phyloP scores from a whole-genome alignment of 2,329 filamentous ascomycete genomes.

The Alternaria sp. region DNA sequence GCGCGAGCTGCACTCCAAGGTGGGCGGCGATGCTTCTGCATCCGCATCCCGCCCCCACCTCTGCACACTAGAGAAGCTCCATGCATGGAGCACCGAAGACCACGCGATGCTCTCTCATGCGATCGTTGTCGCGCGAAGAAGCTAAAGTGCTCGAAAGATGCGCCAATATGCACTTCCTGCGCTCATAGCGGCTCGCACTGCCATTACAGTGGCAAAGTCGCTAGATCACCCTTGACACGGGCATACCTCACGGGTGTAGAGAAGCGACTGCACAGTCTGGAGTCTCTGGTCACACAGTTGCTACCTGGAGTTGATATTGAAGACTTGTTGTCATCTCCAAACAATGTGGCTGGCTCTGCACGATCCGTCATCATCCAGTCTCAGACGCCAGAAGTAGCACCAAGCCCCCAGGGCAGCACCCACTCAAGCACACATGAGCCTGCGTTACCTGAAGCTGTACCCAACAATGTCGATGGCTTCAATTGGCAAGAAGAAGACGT shows the following conservation, averaged over 20 bases:
- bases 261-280: slow-evolving; percentile 26
- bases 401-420: slow-evolving; percentile 20
- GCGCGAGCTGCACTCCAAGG: not conserved
- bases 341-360: slow-evolving; percentile 13
- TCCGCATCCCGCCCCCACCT: slow-evolving; percentile 11
- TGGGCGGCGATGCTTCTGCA: slow-evolving; percentile 6
- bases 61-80: slow-evolving; percentile 12
- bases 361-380: slow-evolving; percentile 5
- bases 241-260: slow-evolving; percentile 32
- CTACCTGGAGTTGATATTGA: slow-evolving; percentile 31
- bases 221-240: slow-evolving; percentile 33
- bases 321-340: slow-evolving; percentile 23
- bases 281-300: slow-evolving; percentile 25
- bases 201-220: slow-evolving; percentile 33
- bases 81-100: slow-evolving; percentile 35
- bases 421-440: slow-evolving; percentile 19
- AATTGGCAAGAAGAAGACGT: slow-evolving; percentile 32
- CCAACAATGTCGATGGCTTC: slow-evolving; percentile 32
- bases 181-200: slow-evolving; percentile 25
- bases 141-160: slow-evolving; percentile 36
- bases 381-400: slow-evolving; percentile 15
- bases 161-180: slow-evolving; percentile 29
- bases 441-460: slow-evolving; percentile 32
- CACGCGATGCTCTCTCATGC: slow-evolving; percentile 25
- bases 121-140: slow-evolving; percentile 36